Evolutionary conservation across 2,329 filamentous ascomycete species (phyloP).

Genomic region (Alternaria brassicae): DNA sequence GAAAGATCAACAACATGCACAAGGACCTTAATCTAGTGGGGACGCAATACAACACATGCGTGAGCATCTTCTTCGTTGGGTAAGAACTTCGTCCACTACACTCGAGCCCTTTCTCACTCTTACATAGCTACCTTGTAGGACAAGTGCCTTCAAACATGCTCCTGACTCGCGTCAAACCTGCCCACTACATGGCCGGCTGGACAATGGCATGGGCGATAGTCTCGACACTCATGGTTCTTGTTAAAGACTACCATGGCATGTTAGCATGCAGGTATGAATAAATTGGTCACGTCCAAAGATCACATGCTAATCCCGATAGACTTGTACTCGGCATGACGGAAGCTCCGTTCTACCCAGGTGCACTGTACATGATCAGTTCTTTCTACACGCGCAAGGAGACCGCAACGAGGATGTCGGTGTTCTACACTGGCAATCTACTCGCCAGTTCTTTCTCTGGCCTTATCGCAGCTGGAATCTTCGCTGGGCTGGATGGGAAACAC

Average conservation of each 20-base stretch:
- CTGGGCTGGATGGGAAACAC: conserved; percentile 47
- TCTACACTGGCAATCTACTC: conserved; percentile 51
- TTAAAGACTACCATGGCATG: conserved; percentile 37
- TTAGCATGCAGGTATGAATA: conserved; percentile 26
- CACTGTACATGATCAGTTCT: conserved; percentile 43
- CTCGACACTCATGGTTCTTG: conserved; percentile 35
- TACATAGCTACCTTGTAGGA: conserved; percentile 36
- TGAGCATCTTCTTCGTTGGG: conserved; percentile 66
- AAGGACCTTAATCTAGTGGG: conserved; percentile 47
- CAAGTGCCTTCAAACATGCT: conserved; percentile 55
- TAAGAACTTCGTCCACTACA: conserved; percentile 19
- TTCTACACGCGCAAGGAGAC: conserved; percentile 50
- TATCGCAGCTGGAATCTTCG: conserved; percentile 48
- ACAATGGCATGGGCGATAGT: conserved; percentile 48
- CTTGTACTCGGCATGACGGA: neutral
- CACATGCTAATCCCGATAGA: neutral
- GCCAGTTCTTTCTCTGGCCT: conserved; percentile 53
- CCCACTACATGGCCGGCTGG: conserved; percentile 42
- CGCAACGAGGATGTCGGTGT: conserved; percentile 41
- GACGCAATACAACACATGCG: conserved; percentile 66
- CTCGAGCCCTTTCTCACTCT: conserved; percentile 18
- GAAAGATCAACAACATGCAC: conserved; percentile 42
- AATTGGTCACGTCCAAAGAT: neutral
- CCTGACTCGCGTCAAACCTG: conserved; percentile 43
- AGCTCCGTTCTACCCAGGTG: conserved; percentile 40